Percentiles rank a stretch among this genome's conserved stretches.
Conservation (phyloP, 208 protist genomes). For the Trypanosoma lewisi region DNA sequence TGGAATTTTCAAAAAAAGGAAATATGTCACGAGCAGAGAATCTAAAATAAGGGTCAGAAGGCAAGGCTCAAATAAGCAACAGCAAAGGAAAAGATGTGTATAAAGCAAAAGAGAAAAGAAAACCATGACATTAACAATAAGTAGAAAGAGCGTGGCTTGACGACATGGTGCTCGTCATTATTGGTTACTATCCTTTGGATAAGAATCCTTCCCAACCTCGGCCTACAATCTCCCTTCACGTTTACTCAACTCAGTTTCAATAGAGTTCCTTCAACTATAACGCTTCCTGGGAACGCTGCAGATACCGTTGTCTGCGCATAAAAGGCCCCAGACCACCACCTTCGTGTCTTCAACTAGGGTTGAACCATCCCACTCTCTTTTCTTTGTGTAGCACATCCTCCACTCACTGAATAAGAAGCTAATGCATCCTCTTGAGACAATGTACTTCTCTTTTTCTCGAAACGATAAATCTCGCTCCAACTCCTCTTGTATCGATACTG, state of each 20-base stretch:
- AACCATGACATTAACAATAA: not conserved
- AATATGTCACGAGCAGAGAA: not conserved
- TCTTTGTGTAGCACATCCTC: not conserved
- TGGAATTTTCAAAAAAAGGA: not conserved
- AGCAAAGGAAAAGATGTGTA: not conserved
- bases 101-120: conserved; percentile 3
- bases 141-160: not conserved
- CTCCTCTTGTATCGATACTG: too few relatives aligned
- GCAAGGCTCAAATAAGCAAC: not conserved
- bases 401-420: conserved; percentile 9
- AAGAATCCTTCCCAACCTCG: not conserved
- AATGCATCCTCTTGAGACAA: not conserved
- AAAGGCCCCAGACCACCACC: conserved; percentile 15
- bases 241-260: conserved; percentile 9
- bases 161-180: not conserved
- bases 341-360: conserved; percentile 4
- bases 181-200: not conserved
- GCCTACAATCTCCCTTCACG: not conserved
- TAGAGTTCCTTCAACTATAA: conserved; percentile 8
- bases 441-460: too few relatives aligned
- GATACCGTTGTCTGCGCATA: conserved; percentile 1
- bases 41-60: not conserved
- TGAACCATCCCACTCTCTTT: conserved; percentile 9
- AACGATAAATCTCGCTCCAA: too few relatives aligned
- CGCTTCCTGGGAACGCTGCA: not conserved